Conservation (phyloP, 441 rosid genomes). For the Aquilaria agallochum region DNA sequence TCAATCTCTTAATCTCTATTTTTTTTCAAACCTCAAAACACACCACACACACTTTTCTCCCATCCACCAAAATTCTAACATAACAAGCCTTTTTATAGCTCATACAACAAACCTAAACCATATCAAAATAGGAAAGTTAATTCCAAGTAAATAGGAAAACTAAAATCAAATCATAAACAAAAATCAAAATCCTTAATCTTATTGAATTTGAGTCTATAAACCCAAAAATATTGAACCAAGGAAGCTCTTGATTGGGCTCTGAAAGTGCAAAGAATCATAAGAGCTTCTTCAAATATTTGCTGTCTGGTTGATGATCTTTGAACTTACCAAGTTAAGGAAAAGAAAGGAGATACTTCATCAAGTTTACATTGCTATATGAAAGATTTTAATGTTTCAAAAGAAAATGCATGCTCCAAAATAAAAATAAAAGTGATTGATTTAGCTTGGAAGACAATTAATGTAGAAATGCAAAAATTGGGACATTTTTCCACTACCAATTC, state of each 20-base stretch:
- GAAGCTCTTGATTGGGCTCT: conserved; percentile 24
- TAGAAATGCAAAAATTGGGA: conserved; percentile 13
- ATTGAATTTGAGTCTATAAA: no score
- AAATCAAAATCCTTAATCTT: no score
- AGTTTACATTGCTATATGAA: conserved; percentile 28
- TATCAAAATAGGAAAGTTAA: no score
- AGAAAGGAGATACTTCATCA: conserved; percentile 22
- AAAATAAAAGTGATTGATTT: background rate
- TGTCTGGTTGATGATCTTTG: conserved; percentile 22
- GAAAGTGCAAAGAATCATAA: conserved; percentile 13
- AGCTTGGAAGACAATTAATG: conserved; percentile 34
- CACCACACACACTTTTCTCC: no score
- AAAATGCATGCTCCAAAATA: conserved; percentile 11
- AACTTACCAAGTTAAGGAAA: conserved; percentile 31
- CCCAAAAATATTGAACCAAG: background rate
- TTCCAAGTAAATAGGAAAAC: no score
- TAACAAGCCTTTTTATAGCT: no score
- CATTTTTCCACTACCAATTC: conserved; percentile 2
- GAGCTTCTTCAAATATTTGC: background rate
- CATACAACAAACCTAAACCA: no score
- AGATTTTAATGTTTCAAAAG: conserved; percentile 13
- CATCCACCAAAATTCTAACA: no score
- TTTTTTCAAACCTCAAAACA: no score
- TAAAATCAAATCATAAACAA: no score
- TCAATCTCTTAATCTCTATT: no score